A percentile compares a stretch with the other conserved stretches of the same genome.
Evolutionary conservation across 164 flowering plant species (phyloP).

Genomic region (Paratinospora sagittata): DNA sequence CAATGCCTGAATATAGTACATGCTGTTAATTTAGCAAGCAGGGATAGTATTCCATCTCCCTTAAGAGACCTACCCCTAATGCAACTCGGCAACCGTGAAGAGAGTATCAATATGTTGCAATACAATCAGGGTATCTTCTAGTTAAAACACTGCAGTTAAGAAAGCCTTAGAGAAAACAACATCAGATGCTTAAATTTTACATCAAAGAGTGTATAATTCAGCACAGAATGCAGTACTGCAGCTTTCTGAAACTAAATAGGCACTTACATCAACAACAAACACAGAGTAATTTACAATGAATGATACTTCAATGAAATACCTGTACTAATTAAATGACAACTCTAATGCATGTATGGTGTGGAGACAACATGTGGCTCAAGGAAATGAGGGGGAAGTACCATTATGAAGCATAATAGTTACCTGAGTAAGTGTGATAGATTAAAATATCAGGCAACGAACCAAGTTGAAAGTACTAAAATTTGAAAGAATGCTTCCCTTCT

Average conservation of each 20-base stretch:
- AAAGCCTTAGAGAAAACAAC: not conserved
- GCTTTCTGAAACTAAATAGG: not conserved
- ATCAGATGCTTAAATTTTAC: not conserved
- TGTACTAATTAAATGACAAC: not conserved
- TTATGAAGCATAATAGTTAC: not conserved
- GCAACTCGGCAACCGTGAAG: conserved; percentile 2
- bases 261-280: not conserved
- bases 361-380: not conserved
- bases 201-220: not conserved
- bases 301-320: not conserved
- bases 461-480: not conserved
- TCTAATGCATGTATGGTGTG: not conserved
- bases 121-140: not conserved
- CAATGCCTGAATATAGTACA: not conserved
- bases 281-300: not conserved
- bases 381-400: not conserved
- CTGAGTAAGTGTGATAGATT: not conserved
- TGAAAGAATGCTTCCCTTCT: not conserved
- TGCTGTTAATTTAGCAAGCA: not conserved
- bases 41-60: not conserved
- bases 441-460: not conserved
- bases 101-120: no score
- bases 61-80: not conserved
- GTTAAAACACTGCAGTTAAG: not conserved
- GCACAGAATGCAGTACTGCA: not conserved